These are phyloP conservation scores for Triticum turgidum DNA, from an alignment of 176 grass and related monocot species.

Conservation along the genomic window DNA sequence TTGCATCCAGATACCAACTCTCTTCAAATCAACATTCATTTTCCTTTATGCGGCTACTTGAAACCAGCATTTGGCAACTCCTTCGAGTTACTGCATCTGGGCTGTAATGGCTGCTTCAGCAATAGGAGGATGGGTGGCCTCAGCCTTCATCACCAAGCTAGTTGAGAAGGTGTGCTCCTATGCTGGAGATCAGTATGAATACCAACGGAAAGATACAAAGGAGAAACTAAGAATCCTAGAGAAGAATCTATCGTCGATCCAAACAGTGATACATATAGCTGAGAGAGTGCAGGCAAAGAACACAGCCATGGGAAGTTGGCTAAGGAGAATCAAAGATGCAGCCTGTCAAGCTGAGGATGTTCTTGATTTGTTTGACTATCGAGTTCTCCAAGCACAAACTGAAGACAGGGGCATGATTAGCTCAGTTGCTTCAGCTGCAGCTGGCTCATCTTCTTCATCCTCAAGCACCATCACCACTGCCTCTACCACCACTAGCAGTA, in stretches of 20 bases:
- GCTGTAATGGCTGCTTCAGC: not conserved
- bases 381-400: slow-evolving; percentile 14
- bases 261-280: not conserved
- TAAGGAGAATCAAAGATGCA: slow-evolving; percentile 33
- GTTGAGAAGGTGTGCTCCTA: slow-evolving; percentile 31
- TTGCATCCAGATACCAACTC: not conserved
- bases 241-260: not conserved
- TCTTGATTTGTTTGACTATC: slow-evolving; percentile 36
- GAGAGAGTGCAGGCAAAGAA: not conserved
- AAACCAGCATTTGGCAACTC: not conserved
- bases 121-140: slow-evolving; percentile 26
- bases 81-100: not conserved
- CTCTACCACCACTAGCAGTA: not conserved
- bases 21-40: not conserved
- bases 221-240: slow-evolving; percentile 30
- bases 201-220: slow-evolving; percentile 31
- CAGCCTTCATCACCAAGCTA: slow-evolving; percentile 19
- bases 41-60: not conserved
- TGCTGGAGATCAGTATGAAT: slow-evolving; percentile 36
- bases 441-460: not conserved
- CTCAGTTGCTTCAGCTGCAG: not conserved
- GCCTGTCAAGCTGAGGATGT: slow-evolving; percentile 34
- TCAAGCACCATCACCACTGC: not conserved
- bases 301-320: not conserved
- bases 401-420: not conserved